Evolutionary conservation across 768 basidiomycete genomes (phyloP).

Genomic region (Paxillus involutus): DNA sequence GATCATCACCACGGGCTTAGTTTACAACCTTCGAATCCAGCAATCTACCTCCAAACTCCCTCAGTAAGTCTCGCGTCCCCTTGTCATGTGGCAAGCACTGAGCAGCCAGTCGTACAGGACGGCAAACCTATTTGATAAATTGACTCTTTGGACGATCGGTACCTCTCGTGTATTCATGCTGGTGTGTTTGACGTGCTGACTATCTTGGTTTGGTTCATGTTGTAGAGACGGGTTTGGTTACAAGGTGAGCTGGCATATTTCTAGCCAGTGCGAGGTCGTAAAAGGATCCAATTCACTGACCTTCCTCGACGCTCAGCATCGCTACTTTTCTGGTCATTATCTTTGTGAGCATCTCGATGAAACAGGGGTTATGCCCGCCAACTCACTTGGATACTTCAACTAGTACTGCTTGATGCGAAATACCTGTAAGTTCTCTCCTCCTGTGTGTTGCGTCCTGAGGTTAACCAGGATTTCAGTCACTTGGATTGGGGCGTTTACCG

Average conservation of each 20-base stretch:
- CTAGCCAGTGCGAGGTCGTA: too few species aligned
- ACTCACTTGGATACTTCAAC: background rate
- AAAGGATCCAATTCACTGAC: background rate
- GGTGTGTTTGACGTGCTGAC: too few species aligned
- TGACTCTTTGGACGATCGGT: slow-evolving; percentile 1
- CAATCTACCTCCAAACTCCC: background rate
- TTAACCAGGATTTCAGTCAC: background rate
- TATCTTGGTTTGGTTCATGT: background rate
- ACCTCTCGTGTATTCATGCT: background rate
- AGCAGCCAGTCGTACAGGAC: background rate
- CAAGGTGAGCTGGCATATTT: background rate
- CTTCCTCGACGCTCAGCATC: background rate
- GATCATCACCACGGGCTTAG: background rate
- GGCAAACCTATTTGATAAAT: background rate
- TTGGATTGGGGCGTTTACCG: slow-evolving; percentile 1
- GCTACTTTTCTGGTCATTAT: background rate
- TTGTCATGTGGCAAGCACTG: too few species aligned
- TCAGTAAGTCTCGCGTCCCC: background rate
- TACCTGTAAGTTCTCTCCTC: background rate
- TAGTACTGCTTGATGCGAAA: background rate
- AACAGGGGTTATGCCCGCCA: background rate
- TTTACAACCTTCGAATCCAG: background rate
- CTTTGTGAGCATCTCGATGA: background rate
- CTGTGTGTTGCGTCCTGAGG: too few species aligned
- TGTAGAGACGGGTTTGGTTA: background rate